Percentiles rank a stretch among this genome's conserved stretches.
phyloP scores from a whole-genome alignment of 2,329 filamentous ascomycete species.

The Arthroderma uncinatum region DNA sequence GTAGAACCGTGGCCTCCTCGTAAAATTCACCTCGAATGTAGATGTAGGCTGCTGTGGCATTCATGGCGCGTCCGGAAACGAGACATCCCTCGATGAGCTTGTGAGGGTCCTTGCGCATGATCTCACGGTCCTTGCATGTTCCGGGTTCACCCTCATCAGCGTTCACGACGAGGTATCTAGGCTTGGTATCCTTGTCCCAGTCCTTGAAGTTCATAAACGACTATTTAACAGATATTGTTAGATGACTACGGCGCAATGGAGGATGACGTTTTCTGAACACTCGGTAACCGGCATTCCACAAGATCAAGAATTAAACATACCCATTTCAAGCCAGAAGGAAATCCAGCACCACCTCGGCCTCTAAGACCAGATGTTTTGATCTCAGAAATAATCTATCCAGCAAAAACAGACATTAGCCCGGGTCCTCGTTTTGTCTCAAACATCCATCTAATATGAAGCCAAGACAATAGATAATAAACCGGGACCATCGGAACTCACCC shows the following conservation, averaged over 20 bases:
- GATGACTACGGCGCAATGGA: neutral
- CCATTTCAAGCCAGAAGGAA: constrained; percentile 98
- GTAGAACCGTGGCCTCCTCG: constrained; percentile 84
- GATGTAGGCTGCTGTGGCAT: constrained; percentile 95
- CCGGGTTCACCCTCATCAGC: constrained; percentile 97
- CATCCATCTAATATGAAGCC: constrained; percentile 9
- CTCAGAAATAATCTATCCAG: constrained; percentile 72
- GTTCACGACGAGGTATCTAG: constrained; percentile 94
- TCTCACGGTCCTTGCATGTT: constrained; percentile 98
- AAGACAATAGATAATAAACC: constrained; percentile 18
- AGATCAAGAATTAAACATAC: constrained; percentile 44
- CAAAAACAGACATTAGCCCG: constrained; percentile 9
- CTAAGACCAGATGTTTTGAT: constrained; percentile 92
- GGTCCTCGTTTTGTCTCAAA: neutral
- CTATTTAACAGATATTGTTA: constrained; percentile 36
- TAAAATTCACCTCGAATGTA: constrained; percentile 99
- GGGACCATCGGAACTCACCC: constrained; percentile 40
- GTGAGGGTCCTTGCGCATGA: constrained; percentile 99
- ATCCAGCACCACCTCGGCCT: constrained; percentile 93
- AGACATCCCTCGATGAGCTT: constrained; percentile 97
- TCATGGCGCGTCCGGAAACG: constrained; percentile 94
- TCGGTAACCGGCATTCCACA: neutral
- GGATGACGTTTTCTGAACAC: no score
- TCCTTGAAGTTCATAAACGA: constrained; percentile 99
- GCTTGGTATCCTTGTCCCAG: constrained; percentile 96